phyloP scores from a whole-genome alignment of 768 basidiomycete genomes.

The Russula sp. region DNA sequence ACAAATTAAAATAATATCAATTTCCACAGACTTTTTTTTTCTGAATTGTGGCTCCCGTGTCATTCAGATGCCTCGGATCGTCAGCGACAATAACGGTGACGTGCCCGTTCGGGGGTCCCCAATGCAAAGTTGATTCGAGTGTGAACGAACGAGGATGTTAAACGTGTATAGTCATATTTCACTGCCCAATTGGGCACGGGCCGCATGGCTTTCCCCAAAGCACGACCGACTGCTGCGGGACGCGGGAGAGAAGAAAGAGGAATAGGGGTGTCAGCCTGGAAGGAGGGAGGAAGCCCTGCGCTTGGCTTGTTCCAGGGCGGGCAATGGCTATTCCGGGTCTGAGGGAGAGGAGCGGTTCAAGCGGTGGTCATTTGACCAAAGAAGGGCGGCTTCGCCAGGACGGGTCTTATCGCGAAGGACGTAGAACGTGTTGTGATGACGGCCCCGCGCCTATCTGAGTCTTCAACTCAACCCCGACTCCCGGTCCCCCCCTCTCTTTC shows the following conservation, averaged over 20 bases:
- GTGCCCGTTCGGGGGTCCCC: not conserved
- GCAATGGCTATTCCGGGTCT: not conserved
- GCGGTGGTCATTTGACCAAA: slow-evolving; percentile 6
- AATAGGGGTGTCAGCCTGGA: too few relatives aligned
- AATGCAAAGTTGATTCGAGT: not conserved
- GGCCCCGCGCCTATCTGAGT: not conserved
- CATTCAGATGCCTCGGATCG: too few relatives aligned
- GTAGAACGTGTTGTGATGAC: slow-evolving; percentile 5
- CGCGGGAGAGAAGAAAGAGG: not conserved
- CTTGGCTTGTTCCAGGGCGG: not conserved
- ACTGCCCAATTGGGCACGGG: not conserved
- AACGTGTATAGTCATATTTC: not conserved
- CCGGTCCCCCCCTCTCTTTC: too few relatives aligned
- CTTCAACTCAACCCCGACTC: not conserved
- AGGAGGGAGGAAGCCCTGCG: too few relatives aligned
- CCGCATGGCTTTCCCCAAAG: too few relatives aligned
- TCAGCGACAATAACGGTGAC: too few relatives aligned
- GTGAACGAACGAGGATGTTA: not conserved
- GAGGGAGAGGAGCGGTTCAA: not conserved
- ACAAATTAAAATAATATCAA: too few relatives aligned
- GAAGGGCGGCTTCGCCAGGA: too few relatives aligned
- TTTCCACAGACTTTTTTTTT: too few relatives aligned
- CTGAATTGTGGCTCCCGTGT: too few relatives aligned
- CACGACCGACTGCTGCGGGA: not conserved
- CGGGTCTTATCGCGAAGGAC: slow-evolving; percentile 2